Evolutionary conservation across 2,329 filamentous ascomycete genomes (phyloP).

Genomic region (Penicillium sp.): DNA sequence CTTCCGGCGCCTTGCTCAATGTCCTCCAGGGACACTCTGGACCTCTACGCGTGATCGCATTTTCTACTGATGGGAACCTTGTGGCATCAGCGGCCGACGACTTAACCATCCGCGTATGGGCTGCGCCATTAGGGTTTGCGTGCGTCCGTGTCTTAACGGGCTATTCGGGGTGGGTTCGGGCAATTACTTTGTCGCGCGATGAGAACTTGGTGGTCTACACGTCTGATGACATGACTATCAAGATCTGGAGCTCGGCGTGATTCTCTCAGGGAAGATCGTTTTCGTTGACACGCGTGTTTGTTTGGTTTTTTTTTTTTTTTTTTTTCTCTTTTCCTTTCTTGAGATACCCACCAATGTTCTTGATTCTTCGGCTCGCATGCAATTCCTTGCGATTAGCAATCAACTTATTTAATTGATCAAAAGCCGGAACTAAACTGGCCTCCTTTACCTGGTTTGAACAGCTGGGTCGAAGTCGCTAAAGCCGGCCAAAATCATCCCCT

Average conservation of each 20-base stretch:
- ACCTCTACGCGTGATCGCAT: slow-evolving; percentile 2
- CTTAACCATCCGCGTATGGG: slow-evolving; percentile 10
- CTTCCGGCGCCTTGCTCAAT: slow-evolving; percentile 1
- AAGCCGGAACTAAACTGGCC: neutral
- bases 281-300: neutral
- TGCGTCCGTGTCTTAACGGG: slow-evolving; percentile 5
- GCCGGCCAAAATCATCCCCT: neutral
- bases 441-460: neutral
- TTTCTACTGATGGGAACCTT: slow-evolving; percentile 2
- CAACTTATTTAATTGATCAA: neutral
- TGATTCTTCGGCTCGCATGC: neutral
- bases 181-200: slow-evolving; percentile 1
- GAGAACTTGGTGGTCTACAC: slow-evolving; percentile 6
- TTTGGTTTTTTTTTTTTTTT: too few species aligned
- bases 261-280: neutral
- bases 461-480: neutral
- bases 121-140: neutral
- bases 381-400: slow-evolving; percentile 1
- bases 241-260: slow-evolving; percentile 10
- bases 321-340: slow-evolving; percentile 2
- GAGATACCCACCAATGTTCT: slow-evolving; percentile 12
- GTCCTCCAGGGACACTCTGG: slow-evolving; percentile 8
- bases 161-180: slow-evolving; percentile 11
- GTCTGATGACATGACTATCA: slow-evolving; percentile 14
- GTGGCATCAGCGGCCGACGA: slow-evolving; percentile 11